Evolutionary conservation across 345 rosid genomes (phyloP).

Genomic region (Eucalyptus paniculata): DNA sequence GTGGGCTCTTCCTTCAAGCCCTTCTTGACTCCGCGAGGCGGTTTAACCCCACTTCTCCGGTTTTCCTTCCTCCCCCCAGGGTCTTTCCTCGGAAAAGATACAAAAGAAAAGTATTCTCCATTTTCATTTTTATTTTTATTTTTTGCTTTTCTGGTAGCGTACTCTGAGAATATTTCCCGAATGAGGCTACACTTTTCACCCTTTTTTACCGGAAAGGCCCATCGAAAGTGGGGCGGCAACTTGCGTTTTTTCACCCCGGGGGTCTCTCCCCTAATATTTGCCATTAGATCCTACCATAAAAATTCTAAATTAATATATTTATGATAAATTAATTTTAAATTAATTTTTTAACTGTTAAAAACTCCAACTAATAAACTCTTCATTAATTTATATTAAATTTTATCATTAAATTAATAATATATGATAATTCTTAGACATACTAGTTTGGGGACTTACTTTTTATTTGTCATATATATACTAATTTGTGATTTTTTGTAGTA

Average conservation of each 20-base stretch:
- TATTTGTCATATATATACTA: too few species aligned
- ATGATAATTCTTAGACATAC: accelerated
- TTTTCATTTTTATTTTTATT: too few species aligned
- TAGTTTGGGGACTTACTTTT: too few species aligned
- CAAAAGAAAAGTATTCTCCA: background rate
- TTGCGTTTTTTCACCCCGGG: background rate
- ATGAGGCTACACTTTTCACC: background rate
- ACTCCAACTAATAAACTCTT: accelerated
- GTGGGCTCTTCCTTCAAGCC: background rate
- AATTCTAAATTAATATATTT: accelerated
- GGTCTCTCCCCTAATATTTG: background rate
- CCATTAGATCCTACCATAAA: accelerated
- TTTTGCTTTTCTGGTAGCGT: background rate
- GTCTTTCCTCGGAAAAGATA: too few species aligned
- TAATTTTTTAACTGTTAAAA: too few species aligned
- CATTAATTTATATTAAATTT: too few species aligned
- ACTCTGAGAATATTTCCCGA: background rate
- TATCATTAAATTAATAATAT: too few species aligned
- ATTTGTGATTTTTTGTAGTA: accelerated
- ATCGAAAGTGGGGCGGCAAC: background rate
- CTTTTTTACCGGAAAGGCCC: background rate
- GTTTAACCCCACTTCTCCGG: background rate
- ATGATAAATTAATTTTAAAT: too few species aligned
- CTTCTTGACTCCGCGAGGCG: too few species aligned
- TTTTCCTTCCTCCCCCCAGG: background rate